phyloP scores from a whole-genome alignment of 345 rosid species.

The Gossypium thurberi region DNA sequence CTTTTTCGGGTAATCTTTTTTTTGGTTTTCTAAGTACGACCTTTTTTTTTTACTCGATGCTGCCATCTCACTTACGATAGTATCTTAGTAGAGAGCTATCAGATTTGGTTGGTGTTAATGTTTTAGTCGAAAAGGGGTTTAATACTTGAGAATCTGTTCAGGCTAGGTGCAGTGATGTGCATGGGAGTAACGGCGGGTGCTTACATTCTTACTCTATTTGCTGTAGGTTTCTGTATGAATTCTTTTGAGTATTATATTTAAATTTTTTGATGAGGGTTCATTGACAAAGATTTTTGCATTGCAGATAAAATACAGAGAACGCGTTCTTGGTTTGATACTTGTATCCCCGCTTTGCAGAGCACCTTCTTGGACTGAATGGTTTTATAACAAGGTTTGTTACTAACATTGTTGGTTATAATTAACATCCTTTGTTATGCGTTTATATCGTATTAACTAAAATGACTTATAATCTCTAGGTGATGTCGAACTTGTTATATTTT shows the following conservation, averaged over 20 bases:
- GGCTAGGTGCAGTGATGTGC: conserved; percentile 92
- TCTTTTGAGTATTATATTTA: background rate
- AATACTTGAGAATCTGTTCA: conserved; percentile 15
- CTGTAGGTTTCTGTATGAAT: conserved; percentile 43
- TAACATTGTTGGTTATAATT: background rate
- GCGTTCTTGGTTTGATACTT: conserved; percentile 89
- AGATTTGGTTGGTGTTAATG: background rate
- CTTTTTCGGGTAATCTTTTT: conserved; percentile 54
- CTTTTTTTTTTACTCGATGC: background rate
- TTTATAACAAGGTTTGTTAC: conserved; percentile 60
- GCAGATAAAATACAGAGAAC: conserved; percentile 87
- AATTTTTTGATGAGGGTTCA: background rate
- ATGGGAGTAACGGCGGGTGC: conserved; percentile 98
- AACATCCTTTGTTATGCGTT: background rate
- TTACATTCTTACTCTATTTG: conserved; percentile 78
- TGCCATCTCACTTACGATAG: background rate
- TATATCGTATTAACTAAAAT: background rate
- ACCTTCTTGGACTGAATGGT: conserved; percentile 97
- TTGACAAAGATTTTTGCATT: conserved; percentile 20
- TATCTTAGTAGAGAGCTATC: conserved; percentile 2
- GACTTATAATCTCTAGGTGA: conserved; percentile 33
- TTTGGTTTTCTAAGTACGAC: too few species aligned
- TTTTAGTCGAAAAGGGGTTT: background rate
- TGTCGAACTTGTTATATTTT: conserved; percentile 68
- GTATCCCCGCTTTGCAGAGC: conserved; percentile 85